phyloP scores from a whole-genome alignment of 2,329 filamentous ascomycete species.

The Fusarium oxysporum region DNA sequence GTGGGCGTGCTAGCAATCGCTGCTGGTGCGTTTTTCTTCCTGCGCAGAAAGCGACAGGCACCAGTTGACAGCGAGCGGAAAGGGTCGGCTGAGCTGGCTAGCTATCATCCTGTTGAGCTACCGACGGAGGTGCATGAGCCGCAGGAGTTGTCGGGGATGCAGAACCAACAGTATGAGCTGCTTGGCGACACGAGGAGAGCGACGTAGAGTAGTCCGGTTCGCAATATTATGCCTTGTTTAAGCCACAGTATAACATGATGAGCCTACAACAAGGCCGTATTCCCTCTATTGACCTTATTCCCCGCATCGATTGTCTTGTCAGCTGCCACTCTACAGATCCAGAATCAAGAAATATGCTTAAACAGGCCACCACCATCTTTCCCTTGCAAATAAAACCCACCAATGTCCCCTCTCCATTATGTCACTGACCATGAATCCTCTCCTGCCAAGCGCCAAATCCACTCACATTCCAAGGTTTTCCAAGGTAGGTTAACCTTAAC shows the following conservation, averaged over 20 bases:
- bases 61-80: neutral
- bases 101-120: constrained; percentile 19
- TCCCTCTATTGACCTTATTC: neutral
- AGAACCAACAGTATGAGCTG: constrained; percentile 12
- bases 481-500: constrained; percentile 12
- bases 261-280: neutral
- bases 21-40: neutral
- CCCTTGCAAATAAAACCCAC: neutral
- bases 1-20: neutral
- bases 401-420: neutral
- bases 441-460: neutral
- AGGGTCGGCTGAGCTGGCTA: neutral
- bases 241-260: neutral
- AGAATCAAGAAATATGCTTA: neutral
- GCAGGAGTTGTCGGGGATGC: constrained; percentile 9
- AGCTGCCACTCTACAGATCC: neutral
- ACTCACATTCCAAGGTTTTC: constrained; percentile 2
- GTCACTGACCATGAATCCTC: constrained; percentile 1
- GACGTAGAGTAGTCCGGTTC: neutral
- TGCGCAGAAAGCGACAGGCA: neutral
- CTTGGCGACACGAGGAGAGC: constrained; percentile 14
- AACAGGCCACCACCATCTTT: neutral
- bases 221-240: neutral
- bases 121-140: constrained; percentile 1
- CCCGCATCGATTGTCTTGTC: neutral